A percentile compares a stretch with the other conserved stretches of the same genome.
These are phyloP conservation scores for Zalaria sp. DNA, from an alignment of 2,329 filamentous ascomycete species.

Conservation along the genomic window DNA sequence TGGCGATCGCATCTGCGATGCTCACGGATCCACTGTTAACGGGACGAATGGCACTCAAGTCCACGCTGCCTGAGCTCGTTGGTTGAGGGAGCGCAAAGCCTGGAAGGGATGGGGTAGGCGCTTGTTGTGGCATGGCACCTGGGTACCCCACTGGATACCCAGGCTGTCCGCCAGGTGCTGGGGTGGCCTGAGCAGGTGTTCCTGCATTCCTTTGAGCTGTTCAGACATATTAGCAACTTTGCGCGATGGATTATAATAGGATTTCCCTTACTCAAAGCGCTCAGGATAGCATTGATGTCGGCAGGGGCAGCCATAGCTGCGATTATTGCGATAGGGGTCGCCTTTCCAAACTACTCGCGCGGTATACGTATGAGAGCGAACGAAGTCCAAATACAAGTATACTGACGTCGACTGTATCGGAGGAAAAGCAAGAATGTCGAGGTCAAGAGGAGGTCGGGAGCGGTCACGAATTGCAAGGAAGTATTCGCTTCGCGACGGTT, in stretches of 20 bases:
- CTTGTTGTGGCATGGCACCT: slow-evolving; percentile 21
- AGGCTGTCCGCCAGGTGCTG: slow-evolving; percentile 21
- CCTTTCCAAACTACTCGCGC: too few relatives aligned
- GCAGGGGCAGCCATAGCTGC: slow-evolving; percentile 29
- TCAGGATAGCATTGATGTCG: slow-evolving; percentile 37
- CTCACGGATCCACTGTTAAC: slow-evolving; percentile 69
- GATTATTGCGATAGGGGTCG: background rate
- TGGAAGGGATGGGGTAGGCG: slow-evolving; percentile 23
- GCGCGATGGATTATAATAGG: background rate
- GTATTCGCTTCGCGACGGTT: too few relatives aligned
- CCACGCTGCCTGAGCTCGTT: slow-evolving; percentile 59
- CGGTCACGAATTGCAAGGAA: too few relatives aligned
- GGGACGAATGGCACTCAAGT: slow-evolving; percentile 67
- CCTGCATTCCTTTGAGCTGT: slow-evolving; percentile 34
- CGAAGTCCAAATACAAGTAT: too few relatives aligned
- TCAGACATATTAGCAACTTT: slow-evolving; percentile 3
- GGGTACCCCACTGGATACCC: slow-evolving; percentile 31
- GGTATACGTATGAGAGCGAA: too few relatives aligned
- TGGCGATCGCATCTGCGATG: slow-evolving; percentile 71
- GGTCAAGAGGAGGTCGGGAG: too few relatives aligned
- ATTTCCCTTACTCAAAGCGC: slow-evolving; percentile 30
- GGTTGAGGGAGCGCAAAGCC: slow-evolving; percentile 49
- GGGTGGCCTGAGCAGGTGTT: slow-evolving; percentile 30
- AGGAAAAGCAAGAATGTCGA: too few relatives aligned
- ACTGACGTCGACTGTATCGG: too few relatives aligned